Evolutionary conservation across 23 red algal genomes (phyloP), one percentile per base, ranked within the genome.

Genomic region (Gracilaria domingensis): DNA sequence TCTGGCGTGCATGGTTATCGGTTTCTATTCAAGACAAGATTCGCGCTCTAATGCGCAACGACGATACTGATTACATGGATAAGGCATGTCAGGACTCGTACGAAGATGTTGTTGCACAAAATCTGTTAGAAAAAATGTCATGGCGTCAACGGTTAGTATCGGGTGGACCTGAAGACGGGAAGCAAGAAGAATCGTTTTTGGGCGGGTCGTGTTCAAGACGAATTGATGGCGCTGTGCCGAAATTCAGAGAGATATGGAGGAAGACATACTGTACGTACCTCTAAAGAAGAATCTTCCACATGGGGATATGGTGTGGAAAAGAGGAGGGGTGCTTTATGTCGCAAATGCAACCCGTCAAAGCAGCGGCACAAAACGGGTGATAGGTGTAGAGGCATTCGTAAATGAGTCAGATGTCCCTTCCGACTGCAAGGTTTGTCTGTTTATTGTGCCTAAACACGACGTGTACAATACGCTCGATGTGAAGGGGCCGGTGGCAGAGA

Each of bases 1-100:
- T 67, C 8, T 1, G 24, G 8, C 16, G 62, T 67, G 62, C 3
- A 67, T 67, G 62, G 62, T 67, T 30, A 21, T 67, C 2, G 24
- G 62, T 67, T 4, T 67, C 62, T 67, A 1, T 67, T 33, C 33
- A 2, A 34, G 62, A 67, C 20, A 67, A 67, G 14, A 67, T 36
- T 8, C 62, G 62, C 13, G 24, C 62, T 30, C 20, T 67, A 30
- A 67, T 67, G 62, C 62, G 62, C 62, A 67, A 67, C 24, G 16
- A 67, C 62, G 62, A 67, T 11, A 67, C 33, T 11, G 62, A 25
- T 67, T 67, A 67, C 33, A 67, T 67, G 62, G 62, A 67, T 25
- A 67, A 67, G 2, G 24, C 16, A 67, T 67, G 62, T 67, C 62
- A 67, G 2, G 16, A 30, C 62, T 2, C 33, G 8, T 67, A 13